Base-by-base conservation (phyloP, 805 yeast genomes). In the Spencermartinsiella europaea region DNA sequence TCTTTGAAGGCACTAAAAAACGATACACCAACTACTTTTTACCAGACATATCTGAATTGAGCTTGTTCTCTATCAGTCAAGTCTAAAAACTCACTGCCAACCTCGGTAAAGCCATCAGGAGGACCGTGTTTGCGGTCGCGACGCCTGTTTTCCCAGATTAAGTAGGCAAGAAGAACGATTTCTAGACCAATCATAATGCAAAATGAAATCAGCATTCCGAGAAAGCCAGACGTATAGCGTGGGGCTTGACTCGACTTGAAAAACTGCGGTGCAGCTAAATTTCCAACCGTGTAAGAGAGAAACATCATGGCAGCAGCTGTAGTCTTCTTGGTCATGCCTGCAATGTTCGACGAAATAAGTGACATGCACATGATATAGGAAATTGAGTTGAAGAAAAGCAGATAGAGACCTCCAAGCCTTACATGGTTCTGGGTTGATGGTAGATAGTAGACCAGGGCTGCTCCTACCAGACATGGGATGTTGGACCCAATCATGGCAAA, bases 261-360 rank as follows among this genome's bases (percentile, higher is more conserved):
- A 17, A 83, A 70, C 61, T 82, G 87, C 4, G 90, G 87, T 2
- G 87, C 89, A 47, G 80, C 74, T 36, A 82, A 68, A 59, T 81
- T 79, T 15, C 85, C 83, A 38, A 77, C 74, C 31, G 84, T 77
- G 58, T 80, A 83, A 4, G 77, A 80, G 46, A 82, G 71, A 62
- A 83, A 70, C 38, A 74, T 75, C 31, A 79, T 61, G 5, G 81
- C 80, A 45, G 76, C 76, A 19, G 77, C 72, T 3, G 79, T 71
- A 54, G 79, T 69, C 56, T 81, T 79, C 63, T 84, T 85, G 14
- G 89, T 81, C 50, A 76, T 74, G 10, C 90, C 91, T 2, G 87
- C 79, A 34, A 80, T 74, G 59, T 83, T 72, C 1, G 75, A 64
- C 27, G 67, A 62, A 47, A 68, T 60, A 16, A 41, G 44, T 5